Percentiles rank a stretch among this genome's conserved stretches.
These are phyloP conservation scores for Calocera viscosa DNA, from an alignment of 768 basidiomycete species.

Conservation along the genomic window DNA sequence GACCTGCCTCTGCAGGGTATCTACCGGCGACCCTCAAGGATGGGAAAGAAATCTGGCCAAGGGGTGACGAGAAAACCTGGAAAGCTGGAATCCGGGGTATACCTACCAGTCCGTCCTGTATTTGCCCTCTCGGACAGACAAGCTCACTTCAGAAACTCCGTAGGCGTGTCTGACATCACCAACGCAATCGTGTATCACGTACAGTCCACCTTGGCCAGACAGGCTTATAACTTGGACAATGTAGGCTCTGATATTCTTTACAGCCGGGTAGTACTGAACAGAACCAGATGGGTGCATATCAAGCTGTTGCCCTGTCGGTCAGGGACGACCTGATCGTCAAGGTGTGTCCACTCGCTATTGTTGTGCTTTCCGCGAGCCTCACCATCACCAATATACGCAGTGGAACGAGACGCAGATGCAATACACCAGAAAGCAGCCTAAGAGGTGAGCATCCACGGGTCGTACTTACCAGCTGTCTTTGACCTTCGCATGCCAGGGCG, in stretches of 20 bases:
- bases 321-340: conserved; percentile 74
- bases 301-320: conserved; percentile 77
- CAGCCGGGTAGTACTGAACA: not conserved
- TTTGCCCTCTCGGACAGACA: not conserved
- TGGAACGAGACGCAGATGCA: conserved; percentile 75
- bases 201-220: conserved; percentile 79
- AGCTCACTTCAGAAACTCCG: conserved; percentile 11
- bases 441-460: conserved; percentile 28
- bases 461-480: not conserved
- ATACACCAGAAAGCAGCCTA: conserved; percentile 70
- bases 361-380: conserved; percentile 5
- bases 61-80: conserved; percentile 44
- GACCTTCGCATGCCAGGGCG: conserved; percentile 36
- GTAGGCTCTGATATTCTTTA: conserved; percentile 15
- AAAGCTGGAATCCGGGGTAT: conserved; percentile 17
- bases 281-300: conserved; percentile 65
- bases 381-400: conserved; percentile 41
- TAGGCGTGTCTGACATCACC: conserved; percentile 52
- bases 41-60: conserved; percentile 78
- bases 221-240: conserved; percentile 72
- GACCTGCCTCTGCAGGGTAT: conserved; percentile 42
- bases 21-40: conserved; percentile 59
- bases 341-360: conserved; percentile 19
- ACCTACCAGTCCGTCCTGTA: conserved; percentile 12
- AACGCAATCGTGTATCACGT: conserved; percentile 71